phyloP scores from a whole-genome alignment of 1,284 basidiomycete species.

The Apiotrichum sp. region DNA sequence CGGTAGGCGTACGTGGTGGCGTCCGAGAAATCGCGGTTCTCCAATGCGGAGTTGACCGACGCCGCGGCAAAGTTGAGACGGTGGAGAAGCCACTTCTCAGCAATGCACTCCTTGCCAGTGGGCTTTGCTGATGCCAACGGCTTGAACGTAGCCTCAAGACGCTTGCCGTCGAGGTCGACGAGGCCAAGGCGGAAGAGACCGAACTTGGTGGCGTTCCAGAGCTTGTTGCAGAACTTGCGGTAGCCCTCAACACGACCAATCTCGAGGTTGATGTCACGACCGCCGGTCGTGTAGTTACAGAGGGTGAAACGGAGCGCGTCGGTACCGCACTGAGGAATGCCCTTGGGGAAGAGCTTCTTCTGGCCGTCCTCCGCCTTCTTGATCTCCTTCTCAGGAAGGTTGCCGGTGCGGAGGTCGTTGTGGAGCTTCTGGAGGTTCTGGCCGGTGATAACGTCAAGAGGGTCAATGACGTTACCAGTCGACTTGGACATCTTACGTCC shows the following conservation, averaged over 20 bases:
- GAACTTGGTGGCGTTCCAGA: conserved; percentile 99
- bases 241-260: conserved; percentile 97
- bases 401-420: conserved; percentile 80
- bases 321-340: conserved; percentile 97
- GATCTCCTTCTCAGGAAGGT: conserved; percentile 92
- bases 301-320: conserved; percentile 93
- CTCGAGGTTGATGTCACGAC: conserved; percentile 92
- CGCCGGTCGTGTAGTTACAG: conserved; percentile 82
- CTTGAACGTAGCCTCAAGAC: conserved; percentile 58
- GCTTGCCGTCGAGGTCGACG: conserved; percentile 43
- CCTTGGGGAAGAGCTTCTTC: conserved; percentile 99
- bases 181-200: conserved; percentile 87
- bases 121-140: conserved; percentile 67
- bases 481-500: conserved; percentile 99
- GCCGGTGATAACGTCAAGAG: conserved; percentile 91
- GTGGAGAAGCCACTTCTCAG: conserved; percentile 93
- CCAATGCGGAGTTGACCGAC: conserved; percentile 69
- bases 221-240: conserved; percentile 99
- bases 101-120: conserved; percentile 81
- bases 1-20: conserved; percentile 81
- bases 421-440: conserved; percentile 77
- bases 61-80: conserved; percentile 78
- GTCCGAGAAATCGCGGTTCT: conserved; percentile 84
- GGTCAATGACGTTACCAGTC: conserved; percentile 96
- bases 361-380: conserved; percentile 85